phyloP scores from a whole-genome alignment of 1,284 basidiomycete species.

The Paramarasmius palmivorus region DNA sequence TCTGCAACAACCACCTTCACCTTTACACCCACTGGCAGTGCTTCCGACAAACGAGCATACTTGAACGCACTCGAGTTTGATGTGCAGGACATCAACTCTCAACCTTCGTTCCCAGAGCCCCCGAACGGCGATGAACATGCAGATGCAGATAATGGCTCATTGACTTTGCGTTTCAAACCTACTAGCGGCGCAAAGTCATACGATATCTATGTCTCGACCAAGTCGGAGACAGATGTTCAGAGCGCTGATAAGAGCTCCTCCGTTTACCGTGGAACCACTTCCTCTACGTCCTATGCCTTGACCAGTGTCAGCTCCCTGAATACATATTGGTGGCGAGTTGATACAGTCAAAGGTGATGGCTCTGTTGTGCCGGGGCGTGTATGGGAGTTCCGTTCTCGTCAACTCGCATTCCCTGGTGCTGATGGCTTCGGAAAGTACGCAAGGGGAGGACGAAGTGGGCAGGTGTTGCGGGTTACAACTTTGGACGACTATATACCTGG shows the following conservation, averaged over 20 bases:
- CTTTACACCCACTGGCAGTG: slow-evolving; percentile 1
- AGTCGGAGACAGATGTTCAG: background rate
- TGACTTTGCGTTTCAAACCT: background rate
- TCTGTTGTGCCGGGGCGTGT: background rate
- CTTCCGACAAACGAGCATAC: slow-evolving; percentile 6
- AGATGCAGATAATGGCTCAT: background rate
- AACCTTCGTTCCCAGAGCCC: slow-evolving; percentile 2
- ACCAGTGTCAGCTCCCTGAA: slow-evolving; percentile 1
- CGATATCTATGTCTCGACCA: slow-evolving; percentile 3
- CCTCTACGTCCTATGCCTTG: background rate
- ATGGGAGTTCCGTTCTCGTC: slow-evolving; percentile 6
- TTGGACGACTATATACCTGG: slow-evolving; percentile 5
- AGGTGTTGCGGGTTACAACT: slow-evolving; percentile 10
- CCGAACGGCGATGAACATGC: slow-evolving; percentile 3
- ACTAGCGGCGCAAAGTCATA: background rate
- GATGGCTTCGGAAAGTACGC: slow-evolving; percentile 12
- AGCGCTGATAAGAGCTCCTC: background rate
- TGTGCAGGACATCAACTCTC: background rate
- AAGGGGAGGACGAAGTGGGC: slow-evolving; percentile 4
- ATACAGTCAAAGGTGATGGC: background rate
- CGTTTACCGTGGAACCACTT: background rate
- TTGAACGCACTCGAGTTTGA: slow-evolving; percentile 11
- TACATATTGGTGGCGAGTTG: slow-evolving; percentile 10
- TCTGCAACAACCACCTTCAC: slow-evolving; percentile 1
- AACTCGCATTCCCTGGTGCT: slow-evolving; percentile 11